Percentiles rank a stretch among this genome's conserved stretches.
Conservation (phyloP, 2,329 filamentous ascomycete species). For the Cladosporium cucumerinum region DNA sequence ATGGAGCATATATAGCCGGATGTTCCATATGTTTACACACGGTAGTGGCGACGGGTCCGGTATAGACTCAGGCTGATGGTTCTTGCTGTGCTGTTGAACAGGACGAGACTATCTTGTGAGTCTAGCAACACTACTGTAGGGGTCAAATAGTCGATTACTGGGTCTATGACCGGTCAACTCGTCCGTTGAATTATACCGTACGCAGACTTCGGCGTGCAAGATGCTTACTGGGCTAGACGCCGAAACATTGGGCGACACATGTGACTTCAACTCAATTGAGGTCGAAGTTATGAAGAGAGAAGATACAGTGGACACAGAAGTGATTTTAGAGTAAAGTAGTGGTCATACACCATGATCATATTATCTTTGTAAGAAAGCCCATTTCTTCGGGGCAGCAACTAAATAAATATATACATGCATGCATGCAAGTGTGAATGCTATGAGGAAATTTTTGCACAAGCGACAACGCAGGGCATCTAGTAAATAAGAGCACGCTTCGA, state of each 20-base stretch:
- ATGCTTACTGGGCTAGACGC: neutral
- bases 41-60: neutral
- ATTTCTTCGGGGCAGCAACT: neutral
- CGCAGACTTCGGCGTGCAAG: neutral
- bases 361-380: neutral
- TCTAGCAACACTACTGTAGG: neutral
- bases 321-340: neutral
- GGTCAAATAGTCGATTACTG: neutral
- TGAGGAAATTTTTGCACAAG: neutral
- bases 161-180: neutral
- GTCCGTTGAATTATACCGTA: neutral
- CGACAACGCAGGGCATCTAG: neutral
- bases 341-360: neutral
- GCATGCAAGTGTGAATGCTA: neutral
- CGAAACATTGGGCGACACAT: neutral
- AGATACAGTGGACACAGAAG: too few species aligned
- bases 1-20: neutral
- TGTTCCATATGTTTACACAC: neutral
- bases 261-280: neutral
- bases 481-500: conserved; percentile 38
- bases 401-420: conserved; percentile 4
- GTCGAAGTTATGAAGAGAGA: neutral
- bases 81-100: neutral
- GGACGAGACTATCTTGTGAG: too few species aligned
- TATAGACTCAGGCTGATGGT: neutral